A percentile compares a stretch with the other conserved stretches of the same genome.
Conservation (phyloP, 352 stramenopile species). For the Phytopythium montanum region DNA sequence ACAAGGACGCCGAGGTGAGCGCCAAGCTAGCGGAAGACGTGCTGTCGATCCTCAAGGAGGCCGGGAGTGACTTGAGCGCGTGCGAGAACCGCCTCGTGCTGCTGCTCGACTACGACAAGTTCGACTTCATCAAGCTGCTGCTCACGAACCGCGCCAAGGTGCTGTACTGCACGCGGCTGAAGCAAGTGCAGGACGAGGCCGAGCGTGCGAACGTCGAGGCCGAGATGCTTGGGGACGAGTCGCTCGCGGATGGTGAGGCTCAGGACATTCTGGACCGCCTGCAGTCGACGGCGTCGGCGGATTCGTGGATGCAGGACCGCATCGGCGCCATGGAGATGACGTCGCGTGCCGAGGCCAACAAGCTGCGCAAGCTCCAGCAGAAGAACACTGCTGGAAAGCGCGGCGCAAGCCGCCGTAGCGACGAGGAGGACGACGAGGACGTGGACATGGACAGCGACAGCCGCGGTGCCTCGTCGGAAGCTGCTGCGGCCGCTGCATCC, state of each 20-base stretch:
- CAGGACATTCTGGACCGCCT: constrained; percentile 90
- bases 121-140: constrained; percentile 98
- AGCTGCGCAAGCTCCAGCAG: constrained; percentile 76
- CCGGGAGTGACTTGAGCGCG: constrained; percentile 62
- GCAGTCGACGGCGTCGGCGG: constrained; percentile 80
- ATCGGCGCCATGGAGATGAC: constrained; percentile 84
- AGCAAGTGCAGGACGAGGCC: constrained; percentile 93
- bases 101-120: constrained; percentile 98
- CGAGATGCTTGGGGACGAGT: constrained; percentile 82
- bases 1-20: constrained; percentile 94
- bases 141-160: constrained; percentile 96
- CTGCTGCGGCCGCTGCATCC: background rate
- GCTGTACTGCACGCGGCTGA: constrained; percentile 96
- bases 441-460: constrained; percentile 41
- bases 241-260: constrained; percentile 83
- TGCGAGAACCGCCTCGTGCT: constrained; percentile 98
- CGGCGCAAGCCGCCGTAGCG: background rate
- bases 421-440: constrained; percentile 39
- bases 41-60: constrained; percentile 60
- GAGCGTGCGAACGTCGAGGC: constrained; percentile 90
- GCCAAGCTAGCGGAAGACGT: constrained; percentile 93
- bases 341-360: constrained; percentile 78
- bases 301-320: constrained; percentile 94
- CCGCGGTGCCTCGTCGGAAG: background rate
- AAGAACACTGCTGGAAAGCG: constrained; percentile 23